Evolutionary conservation across 345 rosid genomes (phyloP), one percentile per base, ranked within the genome.

Genomic region (Draba incana): DNA sequence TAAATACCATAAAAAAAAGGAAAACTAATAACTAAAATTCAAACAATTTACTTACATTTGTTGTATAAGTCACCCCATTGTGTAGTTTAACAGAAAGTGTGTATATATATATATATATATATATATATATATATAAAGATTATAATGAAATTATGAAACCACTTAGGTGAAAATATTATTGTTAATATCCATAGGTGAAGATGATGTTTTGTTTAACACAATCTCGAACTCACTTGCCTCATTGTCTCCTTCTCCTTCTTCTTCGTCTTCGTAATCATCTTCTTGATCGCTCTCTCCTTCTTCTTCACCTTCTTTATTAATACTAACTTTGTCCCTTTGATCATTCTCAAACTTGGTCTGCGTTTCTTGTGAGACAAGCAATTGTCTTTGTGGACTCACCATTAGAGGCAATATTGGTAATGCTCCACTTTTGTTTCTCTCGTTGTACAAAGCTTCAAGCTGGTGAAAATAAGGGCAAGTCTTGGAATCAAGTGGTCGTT

Each of bases 381-480:
- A 86, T 75, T 90, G 90, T 59, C 81, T 88, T 57, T 90, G 86
- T 3, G 95, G 90, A 45, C 43, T 77, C 11, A 81, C 90, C 90
- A 84, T 79, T 49, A 84, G 53, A 60, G 83, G 81, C 64, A 58
- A 38, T 23, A 84, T 50, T 52, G 83, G 78, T 59, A 58, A 20
- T 37, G 71, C 62, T 15, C 41, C 81, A 49, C 33, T 83, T 78
- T 62, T 80, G 42, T 43, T 78, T 77, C 81, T 86, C 80, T 79
- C 84, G 14, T 73, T 86, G 73, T 90, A 79, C 48, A 90, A 42
- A 42, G 86, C 89, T 70, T 90, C 88, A 10, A 90, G 86, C 76
- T 83, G 92, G 50, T 85, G 78, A 68, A 89, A 92, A 74, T 92
- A 92, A 3, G 92, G 95, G 52, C 98, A 92, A 4, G 97, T 92